Evolutionary conservation across 768 basidiomycete genomes (phyloP).

Genomic region (Mycena leptocephala): DNA sequence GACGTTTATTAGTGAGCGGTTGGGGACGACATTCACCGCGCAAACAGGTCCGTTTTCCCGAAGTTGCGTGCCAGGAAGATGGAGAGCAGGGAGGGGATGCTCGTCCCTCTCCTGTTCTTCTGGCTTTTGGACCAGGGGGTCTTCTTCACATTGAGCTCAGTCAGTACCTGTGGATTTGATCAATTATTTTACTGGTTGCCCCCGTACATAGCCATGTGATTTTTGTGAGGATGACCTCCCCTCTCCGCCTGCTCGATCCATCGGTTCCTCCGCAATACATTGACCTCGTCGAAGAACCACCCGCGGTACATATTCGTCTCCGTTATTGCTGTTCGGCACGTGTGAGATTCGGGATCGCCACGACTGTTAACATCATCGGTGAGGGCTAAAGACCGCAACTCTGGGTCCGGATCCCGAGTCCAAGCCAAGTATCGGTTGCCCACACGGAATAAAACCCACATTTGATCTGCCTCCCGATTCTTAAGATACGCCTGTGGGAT

Average conservation of each 20-base stretch:
- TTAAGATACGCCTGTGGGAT: slow-evolving; percentile 6
- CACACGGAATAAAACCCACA: not conserved
- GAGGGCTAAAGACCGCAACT: not conserved
- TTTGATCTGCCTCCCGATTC: not conserved
- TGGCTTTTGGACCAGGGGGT: no score
- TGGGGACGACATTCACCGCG: no score
- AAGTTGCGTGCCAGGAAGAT: no score
- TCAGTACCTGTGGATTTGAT: no score
- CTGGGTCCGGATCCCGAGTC: not conserved
- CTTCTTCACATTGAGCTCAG: no score
- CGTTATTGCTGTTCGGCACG: not conserved
- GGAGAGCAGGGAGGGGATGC: no score
- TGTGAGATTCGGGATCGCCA: not conserved
- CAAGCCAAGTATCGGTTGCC: slow-evolving; percentile 12
- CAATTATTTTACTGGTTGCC: no score
- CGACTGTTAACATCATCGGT: not conserved
- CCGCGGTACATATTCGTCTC: not conserved
- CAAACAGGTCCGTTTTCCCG: no score
- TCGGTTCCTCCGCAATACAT: not conserved
- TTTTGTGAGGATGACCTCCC: not conserved
- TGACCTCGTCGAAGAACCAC: not conserved
- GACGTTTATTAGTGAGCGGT: no score
- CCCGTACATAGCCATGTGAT: no score
- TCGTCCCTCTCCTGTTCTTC: no score
- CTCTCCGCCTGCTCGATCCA: not conserved